Base-by-base conservation (phyloP, 1,284 basidiomycete genomes). In the Agroathelia rolfsii region DNA sequence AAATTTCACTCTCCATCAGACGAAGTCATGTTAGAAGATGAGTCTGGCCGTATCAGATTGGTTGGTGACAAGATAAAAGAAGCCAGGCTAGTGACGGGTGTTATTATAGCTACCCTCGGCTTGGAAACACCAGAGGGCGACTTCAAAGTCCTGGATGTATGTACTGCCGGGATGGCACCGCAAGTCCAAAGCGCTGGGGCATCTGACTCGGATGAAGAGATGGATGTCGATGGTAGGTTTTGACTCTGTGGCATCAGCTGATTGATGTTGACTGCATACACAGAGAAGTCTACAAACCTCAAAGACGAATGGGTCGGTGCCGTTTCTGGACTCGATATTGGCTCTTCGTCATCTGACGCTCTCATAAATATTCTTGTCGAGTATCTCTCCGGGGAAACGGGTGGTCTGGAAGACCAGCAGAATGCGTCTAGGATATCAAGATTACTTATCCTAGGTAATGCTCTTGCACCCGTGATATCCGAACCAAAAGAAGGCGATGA, bases 111-210 rank as follows among this genome's bases (percentile, higher is more conserved):
- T 16, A 89, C 76, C 0, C 66, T 99, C 7, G 94, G 94, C 2
- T 76, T 83, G 47, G 95, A 98, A 54, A 95, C 86, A 0, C 65
- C 74, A 1, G 68, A 68, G 14, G 94, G 95, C 5, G 90, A 96
- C 42, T 97, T 98, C 47, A 85, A 96, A 50, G 92, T 95, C 4
- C 69, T 85, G n/a, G 94, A 97, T 53, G 56, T 87, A 4, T 89
- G 88, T 55, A 87, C 74, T 49, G 72, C 92, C 3, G 92, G 81
- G 0, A 62, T 92, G 57, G 78, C 90, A 6, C 76, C 76, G 1
- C 75, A 82, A 42, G 51, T 37, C 24, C 48, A 49, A n/a, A 51
- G 59, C 42, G 40, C 48, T 10, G 53, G 54, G 10, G 43, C 46
- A 7, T 39, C 52, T 7, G 53, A 52, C 17, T 25, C 31, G 5